Percentiles rank a stretch among this genome's conserved stretches.
Evolutionary conservation across 495 filamentous ascomycete genomes (phyloP).

Genomic region (Annulohypoxylon stygium): DNA sequence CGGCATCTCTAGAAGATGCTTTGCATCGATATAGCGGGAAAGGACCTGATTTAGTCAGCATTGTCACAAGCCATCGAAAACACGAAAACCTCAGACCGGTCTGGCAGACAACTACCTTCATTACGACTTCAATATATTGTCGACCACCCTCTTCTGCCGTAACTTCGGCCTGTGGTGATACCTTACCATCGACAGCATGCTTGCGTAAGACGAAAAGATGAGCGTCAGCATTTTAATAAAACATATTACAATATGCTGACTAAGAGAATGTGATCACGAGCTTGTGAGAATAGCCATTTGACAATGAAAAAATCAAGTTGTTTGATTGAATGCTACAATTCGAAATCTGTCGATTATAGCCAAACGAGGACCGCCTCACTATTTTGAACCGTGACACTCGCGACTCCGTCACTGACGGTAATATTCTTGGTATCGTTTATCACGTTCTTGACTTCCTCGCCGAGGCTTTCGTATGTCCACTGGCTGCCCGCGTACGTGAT

Average conservation of each 20-base stretch:
- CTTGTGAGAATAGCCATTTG: background rate
- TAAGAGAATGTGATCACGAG: background rate
- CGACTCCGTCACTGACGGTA: conserved; percentile 36
- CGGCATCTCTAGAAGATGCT: background rate
- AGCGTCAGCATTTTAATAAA: background rate
- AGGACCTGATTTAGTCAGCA: too few species aligned
- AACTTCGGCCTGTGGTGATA: too few species aligned
- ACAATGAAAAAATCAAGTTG: background rate
- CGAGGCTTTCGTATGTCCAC: conserved; percentile 49
- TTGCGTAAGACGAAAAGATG: background rate
- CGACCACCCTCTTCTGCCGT: too few species aligned
- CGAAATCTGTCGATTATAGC: conserved; percentile 19
- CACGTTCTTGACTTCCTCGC: conserved; percentile 46
- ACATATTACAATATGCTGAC: background rate
- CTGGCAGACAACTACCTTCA: too few species aligned
- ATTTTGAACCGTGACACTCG: conserved; percentile 33
- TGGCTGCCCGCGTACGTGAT: conserved; percentile 53
- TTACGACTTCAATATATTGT: too few species aligned
- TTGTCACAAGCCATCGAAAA: too few species aligned
- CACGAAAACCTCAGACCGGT: too few species aligned
- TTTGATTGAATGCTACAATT: background rate
- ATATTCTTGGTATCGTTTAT: conserved; percentile 41
- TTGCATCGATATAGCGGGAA: background rate
- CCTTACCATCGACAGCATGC: background rate
- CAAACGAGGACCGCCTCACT: conserved; percentile 48